phyloP scores from a whole-genome alignment of 1,139 yeast species.

The Ogataea hybrid region DNA sequence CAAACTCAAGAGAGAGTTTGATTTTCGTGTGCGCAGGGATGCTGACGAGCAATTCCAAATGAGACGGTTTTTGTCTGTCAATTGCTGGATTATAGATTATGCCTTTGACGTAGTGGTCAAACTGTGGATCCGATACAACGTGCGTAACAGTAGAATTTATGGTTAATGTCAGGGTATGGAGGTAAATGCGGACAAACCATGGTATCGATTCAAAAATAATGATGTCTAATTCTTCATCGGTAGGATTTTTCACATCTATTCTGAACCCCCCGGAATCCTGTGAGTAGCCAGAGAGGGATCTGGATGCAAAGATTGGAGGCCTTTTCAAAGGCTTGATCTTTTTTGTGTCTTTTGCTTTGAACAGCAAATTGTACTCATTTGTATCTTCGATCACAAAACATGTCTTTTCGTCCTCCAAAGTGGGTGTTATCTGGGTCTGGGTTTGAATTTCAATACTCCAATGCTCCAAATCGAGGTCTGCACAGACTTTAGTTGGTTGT shows the following conservation, averaged over 20 bases:
- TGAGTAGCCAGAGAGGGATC: constrained; percentile 90
- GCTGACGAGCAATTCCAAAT: constrained; percentile 63
- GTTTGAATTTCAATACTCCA: constrained; percentile 45
- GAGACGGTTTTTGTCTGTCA: constrained; percentile 81
- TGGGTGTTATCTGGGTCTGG: constrained; percentile 10
- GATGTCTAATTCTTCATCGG: constrained; percentile 44
- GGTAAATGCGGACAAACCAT: constrained; percentile 86
- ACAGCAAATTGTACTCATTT: constrained; percentile 27
- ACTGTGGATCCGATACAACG: constrained; percentile 27
- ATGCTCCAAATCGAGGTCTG: constrained; percentile 40
- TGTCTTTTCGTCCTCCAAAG: constrained; percentile 21
- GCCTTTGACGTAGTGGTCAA: constrained; percentile 44
- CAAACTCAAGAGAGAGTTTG: constrained; percentile 74
- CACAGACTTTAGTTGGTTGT: constrained; percentile 41
- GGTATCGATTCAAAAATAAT: constrained; percentile 83
- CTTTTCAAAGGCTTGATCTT: constrained; percentile 35
- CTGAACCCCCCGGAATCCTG: constrained; percentile 91
- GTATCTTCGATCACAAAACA: constrained; percentile 30
- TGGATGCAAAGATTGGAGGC: constrained; percentile 73
- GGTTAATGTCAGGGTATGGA: constrained; percentile 58
- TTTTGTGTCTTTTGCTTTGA: constrained; percentile 28
- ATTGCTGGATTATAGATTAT: constrained; percentile 72
- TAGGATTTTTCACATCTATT: constrained; percentile 69
- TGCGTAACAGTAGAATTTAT: constrained; percentile 21
- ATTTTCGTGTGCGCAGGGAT: constrained; percentile 67